phyloP scores from a whole-genome alignment of 176 grass and related monocot species.

The Ananas comosus region DNA sequence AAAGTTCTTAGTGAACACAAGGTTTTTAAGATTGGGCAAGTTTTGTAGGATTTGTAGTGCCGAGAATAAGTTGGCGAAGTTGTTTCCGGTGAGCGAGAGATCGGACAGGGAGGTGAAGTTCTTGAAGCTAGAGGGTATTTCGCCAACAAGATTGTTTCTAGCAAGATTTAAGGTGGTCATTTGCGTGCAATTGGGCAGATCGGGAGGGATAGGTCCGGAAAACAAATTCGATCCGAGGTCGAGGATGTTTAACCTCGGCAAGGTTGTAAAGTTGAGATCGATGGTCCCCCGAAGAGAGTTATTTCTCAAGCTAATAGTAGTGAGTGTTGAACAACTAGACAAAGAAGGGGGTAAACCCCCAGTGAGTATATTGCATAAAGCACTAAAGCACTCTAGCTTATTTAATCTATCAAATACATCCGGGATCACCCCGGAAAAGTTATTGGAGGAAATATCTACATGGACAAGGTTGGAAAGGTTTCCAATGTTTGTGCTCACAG shows the following conservation, averaged over 20 bases:
- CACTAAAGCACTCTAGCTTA: constrained; percentile 41
- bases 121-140: constrained; percentile 59
- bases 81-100: constrained; percentile 72
- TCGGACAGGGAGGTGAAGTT: constrained; percentile 46
- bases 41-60: constrained; percentile 70
- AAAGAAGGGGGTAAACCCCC: constrained; percentile 56
- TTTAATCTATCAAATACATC: constrained; percentile 57
- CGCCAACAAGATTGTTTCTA: constrained; percentile 52
- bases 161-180: constrained; percentile 74
- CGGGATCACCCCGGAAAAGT: constrained; percentile 48
- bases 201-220: constrained; percentile 43
- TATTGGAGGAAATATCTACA: constrained; percentile 64
- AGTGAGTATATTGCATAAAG: constrained; percentile 40
- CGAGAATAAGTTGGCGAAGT: constrained; percentile 41
- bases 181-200: constrained; percentile 27
- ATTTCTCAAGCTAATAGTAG: constrained; percentile 58
- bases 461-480: constrained; percentile 56
- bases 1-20: constrained; percentile 91
- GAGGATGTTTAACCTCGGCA: constrained; percentile 45
- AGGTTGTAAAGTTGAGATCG: constrained; percentile 28
- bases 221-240: constrained; percentile 68
- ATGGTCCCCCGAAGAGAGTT: constrained; percentile 54
- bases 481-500: constrained; percentile 28
- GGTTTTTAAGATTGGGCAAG: constrained; percentile 46
- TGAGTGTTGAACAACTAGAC: constrained; percentile 39